These are phyloP conservation scores for Cyberlindnera subsufficiens DNA, from an alignment of 805 yeast genomes.

Conservation along the genomic window DNA sequence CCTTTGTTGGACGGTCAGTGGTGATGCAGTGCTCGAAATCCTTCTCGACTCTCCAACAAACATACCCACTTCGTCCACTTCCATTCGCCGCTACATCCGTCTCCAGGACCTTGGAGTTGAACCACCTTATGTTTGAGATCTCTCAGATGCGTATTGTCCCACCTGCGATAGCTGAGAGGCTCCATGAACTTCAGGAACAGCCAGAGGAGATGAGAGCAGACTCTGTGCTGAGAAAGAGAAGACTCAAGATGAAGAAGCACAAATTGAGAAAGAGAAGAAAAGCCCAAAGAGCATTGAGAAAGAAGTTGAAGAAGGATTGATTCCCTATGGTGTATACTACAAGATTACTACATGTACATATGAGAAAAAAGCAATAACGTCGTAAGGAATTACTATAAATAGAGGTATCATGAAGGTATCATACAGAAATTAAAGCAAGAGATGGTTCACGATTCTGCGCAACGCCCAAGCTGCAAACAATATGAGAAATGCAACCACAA, in stretches of 20 bases:
- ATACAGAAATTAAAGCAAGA: neutral
- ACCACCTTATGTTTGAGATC: constrained; percentile 7
- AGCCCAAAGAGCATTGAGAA: constrained; percentile 78
- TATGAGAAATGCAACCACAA: constrained; percentile 27
- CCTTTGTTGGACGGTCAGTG: neutral
- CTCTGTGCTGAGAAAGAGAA: constrained; percentile 77
- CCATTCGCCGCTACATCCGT: neutral
- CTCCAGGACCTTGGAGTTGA: neutral
- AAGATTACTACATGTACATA: neutral
- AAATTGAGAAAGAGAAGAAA: constrained; percentile 96
- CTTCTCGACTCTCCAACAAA: constrained; percentile 9
- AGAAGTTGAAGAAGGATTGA: constrained; percentile 37
- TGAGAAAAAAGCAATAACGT: no score
- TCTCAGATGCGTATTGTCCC: constrained; percentile 19
- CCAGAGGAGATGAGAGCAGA: constrained; percentile 32
- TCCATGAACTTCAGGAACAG: constrained; percentile 12
- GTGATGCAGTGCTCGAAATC: neutral
- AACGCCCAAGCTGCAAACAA: constrained; percentile 28
- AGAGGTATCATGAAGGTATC: no score
- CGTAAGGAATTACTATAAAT: no score
- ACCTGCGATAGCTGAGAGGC: constrained; percentile 14
- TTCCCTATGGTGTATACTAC: neutral
- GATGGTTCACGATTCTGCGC: constrained; percentile 27
- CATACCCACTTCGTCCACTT: constrained; percentile 7
- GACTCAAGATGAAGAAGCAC: constrained; percentile 96